Evolutionary conservation across 805 yeast species (phyloP), one percentile per base, ranked within the genome.

Genomic region (Monosporozyma aerobia): DNA sequence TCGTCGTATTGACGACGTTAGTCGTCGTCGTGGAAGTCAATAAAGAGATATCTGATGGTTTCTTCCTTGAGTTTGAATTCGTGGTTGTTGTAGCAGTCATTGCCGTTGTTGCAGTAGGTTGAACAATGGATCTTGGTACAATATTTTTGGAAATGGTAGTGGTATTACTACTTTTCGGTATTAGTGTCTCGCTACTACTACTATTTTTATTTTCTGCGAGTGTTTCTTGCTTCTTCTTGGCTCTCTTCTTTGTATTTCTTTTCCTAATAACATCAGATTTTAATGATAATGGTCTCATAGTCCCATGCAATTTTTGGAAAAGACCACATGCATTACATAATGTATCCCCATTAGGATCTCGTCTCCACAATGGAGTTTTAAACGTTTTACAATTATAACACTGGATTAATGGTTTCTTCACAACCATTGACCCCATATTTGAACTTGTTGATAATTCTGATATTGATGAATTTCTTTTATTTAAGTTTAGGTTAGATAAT

Each of bases 251-350:
- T 13, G 70, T 63, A 51, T 65, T 69, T 60, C 99, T 78, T 69
- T 90, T 88, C 68, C 90, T 89, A 52, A 92, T 90, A 1, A 90
- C 94, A 65, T 90, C 97, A 0, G 97, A 87, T 64, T 90, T 90
- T 61, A 90, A 73, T 13, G 95, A 85, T 50, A 92, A 73, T 0
- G 99, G 99, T 53, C 98, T 75, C 56, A 88, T 95, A 3, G 89
- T 92, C n/a, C 97, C 98, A 63, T 92, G 98, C 25, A 92, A 73
- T 68, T 92, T 92, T 63, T 87, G 77, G 61, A 92, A 92, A 55
- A 92, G 73, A 0, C 98, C 99, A 73, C 99, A 92, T 0, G 99
- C 98, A 68, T 92, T 92, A 71, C 98, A 92, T 54, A 92, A 73
- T 0, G 97, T 95, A 62, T 87, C 85, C 1, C 97, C 97, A 54